phyloP scores from a whole-genome alignment of 371 early-diverging fungal genomes.

The Apophysomyces ossiformis region DNA sequence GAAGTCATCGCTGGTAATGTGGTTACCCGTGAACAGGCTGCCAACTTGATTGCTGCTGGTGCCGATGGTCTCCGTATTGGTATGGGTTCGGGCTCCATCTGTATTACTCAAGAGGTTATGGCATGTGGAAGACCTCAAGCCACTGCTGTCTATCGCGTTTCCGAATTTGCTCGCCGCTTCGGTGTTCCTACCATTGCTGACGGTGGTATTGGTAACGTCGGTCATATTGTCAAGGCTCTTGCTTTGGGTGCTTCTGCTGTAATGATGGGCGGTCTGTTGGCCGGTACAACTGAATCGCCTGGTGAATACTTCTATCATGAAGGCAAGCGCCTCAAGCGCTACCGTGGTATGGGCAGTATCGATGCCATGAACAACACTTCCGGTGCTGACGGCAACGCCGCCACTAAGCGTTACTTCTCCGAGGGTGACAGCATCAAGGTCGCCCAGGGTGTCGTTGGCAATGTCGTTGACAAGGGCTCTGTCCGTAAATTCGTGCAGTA shows the following conservation, averaged over 20 bases:
- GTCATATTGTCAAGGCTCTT: conserved; percentile 96
- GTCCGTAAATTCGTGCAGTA: conserved; percentile 92
- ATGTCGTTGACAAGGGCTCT: conserved; percentile 95
- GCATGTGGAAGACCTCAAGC: conserved; percentile 98
- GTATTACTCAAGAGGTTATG: conserved; percentile 99
- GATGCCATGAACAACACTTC: conserved; percentile 92
- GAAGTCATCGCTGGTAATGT: conserved; percentile 98
- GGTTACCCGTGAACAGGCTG: conserved; percentile 95
- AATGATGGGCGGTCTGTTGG: conserved; percentile 98
- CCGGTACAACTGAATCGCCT: conserved; percentile 94
- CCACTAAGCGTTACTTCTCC: conserved; percentile 93
- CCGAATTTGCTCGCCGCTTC: conserved; percentile 88
- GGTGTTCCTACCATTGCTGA: conserved; percentile 98
- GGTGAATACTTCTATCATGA: conserved; percentile 98
- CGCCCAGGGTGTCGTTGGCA: conserved; percentile 97
- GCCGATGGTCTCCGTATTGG: conserved; percentile 96
- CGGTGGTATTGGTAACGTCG: conserved; percentile 95
- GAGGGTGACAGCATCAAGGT: conserved; percentile 96
- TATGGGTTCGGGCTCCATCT: conserved; percentile 97
- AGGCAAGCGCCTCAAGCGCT: conserved; percentile 96
- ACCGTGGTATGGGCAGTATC: conserved; percentile 97
- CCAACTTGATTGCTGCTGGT: conserved; percentile 90
- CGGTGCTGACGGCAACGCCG: conserved; percentile 74
- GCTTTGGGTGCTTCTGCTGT: conserved; percentile 94
- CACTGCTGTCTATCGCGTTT: conserved; percentile 96